Evolutionary conservation across 805 yeast species (phyloP).

Genomic region (Ogataea trehaloabstinens): DNA sequence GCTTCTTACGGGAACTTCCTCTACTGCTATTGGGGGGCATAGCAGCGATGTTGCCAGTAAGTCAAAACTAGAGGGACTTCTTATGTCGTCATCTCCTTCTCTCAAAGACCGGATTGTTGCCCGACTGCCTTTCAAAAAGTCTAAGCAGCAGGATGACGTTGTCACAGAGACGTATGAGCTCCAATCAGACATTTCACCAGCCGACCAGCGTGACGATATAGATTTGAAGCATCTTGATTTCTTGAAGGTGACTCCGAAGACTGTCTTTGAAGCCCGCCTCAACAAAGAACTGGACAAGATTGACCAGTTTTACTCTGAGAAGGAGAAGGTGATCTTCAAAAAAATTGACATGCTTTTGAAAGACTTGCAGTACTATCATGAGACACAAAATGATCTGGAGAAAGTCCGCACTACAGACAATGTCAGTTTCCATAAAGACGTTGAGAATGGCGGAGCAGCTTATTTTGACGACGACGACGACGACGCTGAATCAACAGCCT

Average conservation of each 20-base stretch:
- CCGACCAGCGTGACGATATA: conserved; percentile 2
- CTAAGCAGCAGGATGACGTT: conserved; percentile 9
- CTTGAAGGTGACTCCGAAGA: conserved; percentile 33
- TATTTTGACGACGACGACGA: conserved; percentile 40
- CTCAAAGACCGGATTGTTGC: conserved; percentile 13
- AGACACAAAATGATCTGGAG: conserved; percentile 20
- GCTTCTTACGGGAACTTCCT: conserved; percentile 15
- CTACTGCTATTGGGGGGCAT: conserved; percentile 12
- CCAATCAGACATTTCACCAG: conserved; percentile 7
- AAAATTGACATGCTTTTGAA: conserved; percentile 45
- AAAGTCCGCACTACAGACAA: conserved; percentile 23
- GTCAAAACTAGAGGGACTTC: conserved; percentile 15
- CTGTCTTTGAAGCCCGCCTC: conserved; percentile 46
- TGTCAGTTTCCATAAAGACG: conserved; percentile 19
- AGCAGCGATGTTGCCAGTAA: conserved; percentile 14
- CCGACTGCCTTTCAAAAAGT: conserved; percentile 16
- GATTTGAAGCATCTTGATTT: conserved; percentile 21
- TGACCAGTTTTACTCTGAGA: conserved; percentile 47
- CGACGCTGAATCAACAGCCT: conserved; percentile 31
- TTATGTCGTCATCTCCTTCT: conserved; percentile 9
- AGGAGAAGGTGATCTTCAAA: conserved; percentile 44
- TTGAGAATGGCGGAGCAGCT: conserved; percentile 18
- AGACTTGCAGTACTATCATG: conserved; percentile 43
- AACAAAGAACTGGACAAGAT: conserved; percentile 49
- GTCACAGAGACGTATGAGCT: conserved; percentile 20